These are phyloP conservation scores for Raffaelea ambrosiae DNA, from an alignment of 2,329 filamentous ascomycete genomes.

Conservation along the genomic window DNA sequence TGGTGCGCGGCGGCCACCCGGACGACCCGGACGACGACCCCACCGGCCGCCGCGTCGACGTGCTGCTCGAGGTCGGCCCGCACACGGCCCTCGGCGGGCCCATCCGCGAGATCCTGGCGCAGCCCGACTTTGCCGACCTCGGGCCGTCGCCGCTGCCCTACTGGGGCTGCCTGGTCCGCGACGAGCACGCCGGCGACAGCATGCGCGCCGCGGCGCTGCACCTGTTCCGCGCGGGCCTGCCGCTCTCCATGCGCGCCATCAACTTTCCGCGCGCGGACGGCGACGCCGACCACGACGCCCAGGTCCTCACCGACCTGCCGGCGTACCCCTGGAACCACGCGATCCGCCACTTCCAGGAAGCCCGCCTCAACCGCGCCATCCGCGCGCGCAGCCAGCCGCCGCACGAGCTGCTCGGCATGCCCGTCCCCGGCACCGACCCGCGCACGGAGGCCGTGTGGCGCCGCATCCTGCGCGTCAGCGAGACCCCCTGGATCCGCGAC, in stretches of 20 bases:
- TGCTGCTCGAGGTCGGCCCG: constrained; percentile 40
- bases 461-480: constrained; percentile 36
- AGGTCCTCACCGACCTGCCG: constrained; percentile 35
- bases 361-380: constrained; percentile 30
- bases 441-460: constrained; percentile 40
- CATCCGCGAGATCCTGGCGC: constrained; percentile 38
- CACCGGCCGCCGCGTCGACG: too few species aligned
- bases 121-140: constrained; percentile 21
- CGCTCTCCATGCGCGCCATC: not conserved
- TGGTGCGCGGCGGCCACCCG: constrained; percentile 20
- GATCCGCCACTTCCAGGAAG: constrained; percentile 38
- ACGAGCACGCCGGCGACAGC: constrained; percentile 36
- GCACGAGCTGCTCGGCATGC: constrained; percentile 36
- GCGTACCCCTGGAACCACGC: constrained; percentile 41
- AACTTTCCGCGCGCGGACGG: not conserved
- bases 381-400: not conserved
- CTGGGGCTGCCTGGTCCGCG: constrained; percentile 38
- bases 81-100: constrained; percentile 41
- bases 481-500: constrained; percentile 49
- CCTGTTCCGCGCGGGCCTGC: constrained; percentile 22
- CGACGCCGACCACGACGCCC: too few species aligned
- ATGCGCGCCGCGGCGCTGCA: constrained; percentile 27
- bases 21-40: constrained; percentile 25
- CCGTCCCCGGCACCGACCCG: constrained; percentile 31
- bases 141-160: too few species aligned